Evolutionary conservation across 2,329 filamentous ascomycete genomes (phyloP).

Genomic region (Colletotrichum orbiculare): DNA sequence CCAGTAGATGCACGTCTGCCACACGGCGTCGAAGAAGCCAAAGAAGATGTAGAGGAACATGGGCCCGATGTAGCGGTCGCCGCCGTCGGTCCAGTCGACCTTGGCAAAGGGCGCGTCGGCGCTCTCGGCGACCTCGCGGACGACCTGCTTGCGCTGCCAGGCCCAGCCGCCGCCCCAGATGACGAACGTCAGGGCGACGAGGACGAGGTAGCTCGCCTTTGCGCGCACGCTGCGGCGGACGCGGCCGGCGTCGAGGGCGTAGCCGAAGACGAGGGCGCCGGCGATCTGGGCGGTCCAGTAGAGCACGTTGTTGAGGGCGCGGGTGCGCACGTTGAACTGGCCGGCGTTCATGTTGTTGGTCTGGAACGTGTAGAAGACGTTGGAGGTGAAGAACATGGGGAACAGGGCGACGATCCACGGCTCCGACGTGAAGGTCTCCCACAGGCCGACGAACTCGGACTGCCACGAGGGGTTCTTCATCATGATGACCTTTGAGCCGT

Average conservation of each 20-base stretch:
- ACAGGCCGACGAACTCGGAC: constrained; percentile 81
- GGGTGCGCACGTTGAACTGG: constrained; percentile 79
- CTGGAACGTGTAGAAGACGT: constrained; percentile 88
- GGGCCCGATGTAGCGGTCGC: constrained; percentile 73
- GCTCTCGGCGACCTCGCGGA: constrained; percentile 51
- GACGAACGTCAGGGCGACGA: constrained; percentile 78
- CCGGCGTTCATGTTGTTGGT: constrained; percentile 74
- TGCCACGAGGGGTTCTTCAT: constrained; percentile 93
- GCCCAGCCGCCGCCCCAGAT: constrained; percentile 88
- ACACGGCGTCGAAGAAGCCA: constrained; percentile 88
- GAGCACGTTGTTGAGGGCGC: constrained; percentile 81
- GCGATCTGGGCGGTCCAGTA: constrained; percentile 85
- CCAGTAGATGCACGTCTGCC: constrained; percentile 95
- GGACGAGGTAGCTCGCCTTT: constrained; percentile 67
- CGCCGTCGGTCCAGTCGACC: constrained; percentile 73
- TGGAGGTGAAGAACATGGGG: constrained; percentile 85
- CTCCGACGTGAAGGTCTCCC: constrained; percentile 76
- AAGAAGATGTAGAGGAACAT: constrained; percentile 94
- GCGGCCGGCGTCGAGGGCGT: constrained; percentile 70
- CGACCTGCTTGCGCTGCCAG: constrained; percentile 73
- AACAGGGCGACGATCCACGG: constrained; percentile 81
- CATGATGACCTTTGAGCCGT: constrained; percentile 83
- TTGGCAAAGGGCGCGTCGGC: constrained; percentile 40
- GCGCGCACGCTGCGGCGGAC: constrained; percentile 76
- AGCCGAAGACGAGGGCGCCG: constrained; percentile 79